A percentile compares a stretch with the other conserved stretches of the same genome.
These are phyloP conservation scores for Ustilago sp. DNA, from an alignment of 1,284 basidiomycete genomes.

Conservation along the genomic window DNA sequence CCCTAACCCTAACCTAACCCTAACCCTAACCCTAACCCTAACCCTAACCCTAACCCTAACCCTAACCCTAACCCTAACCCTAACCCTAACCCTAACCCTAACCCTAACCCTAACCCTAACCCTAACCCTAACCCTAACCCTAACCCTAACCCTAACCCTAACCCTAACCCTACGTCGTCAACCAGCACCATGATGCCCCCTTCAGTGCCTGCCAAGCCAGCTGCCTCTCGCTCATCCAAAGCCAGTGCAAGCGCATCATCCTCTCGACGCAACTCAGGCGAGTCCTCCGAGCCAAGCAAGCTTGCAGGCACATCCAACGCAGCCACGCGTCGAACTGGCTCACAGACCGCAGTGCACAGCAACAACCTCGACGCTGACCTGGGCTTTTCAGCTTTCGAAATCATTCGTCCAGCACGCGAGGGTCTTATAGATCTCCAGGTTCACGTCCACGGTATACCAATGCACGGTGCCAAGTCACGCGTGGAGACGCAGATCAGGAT, in stretches of 20 bases:
- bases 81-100: slow-evolving; percentile 8
- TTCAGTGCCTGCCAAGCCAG: slow-evolving; percentile 15
- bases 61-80: slow-evolving; percentile 1
- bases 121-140: slow-evolving; percentile 8
- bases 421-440: slow-evolving; percentile 64
- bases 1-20: too few relatives aligned
- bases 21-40: too few relatives aligned
- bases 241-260: slow-evolving; percentile 33
- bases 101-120: slow-evolving; percentile 8
- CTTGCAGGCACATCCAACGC: slow-evolving; percentile 20
- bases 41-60: too few relatives aligned
- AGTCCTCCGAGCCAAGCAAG: slow-evolving; percentile 43
- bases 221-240: slow-evolving; percentile 13
- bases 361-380: slow-evolving; percentile 62
- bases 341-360: slow-evolving; percentile 52
- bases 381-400: slow-evolving; percentile 52
- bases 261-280: slow-evolving; percentile 53
- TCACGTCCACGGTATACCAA: slow-evolving; percentile 84
- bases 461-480: slow-evolving; percentile 87
- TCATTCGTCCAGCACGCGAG: slow-evolving; percentile 56
- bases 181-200: slow-evolving; percentile 44
- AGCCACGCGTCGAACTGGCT: slow-evolving; percentile 32
- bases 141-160: background rate
- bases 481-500: slow-evolving; percentile 80
- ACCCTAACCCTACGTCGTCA: background rate